Percentiles rank a stretch among this genome's conserved stretches.
phyloP scores from a whole-genome alignment of 2,329 filamentous ascomycete genomes.

The Xylariaceae sp. region DNA sequence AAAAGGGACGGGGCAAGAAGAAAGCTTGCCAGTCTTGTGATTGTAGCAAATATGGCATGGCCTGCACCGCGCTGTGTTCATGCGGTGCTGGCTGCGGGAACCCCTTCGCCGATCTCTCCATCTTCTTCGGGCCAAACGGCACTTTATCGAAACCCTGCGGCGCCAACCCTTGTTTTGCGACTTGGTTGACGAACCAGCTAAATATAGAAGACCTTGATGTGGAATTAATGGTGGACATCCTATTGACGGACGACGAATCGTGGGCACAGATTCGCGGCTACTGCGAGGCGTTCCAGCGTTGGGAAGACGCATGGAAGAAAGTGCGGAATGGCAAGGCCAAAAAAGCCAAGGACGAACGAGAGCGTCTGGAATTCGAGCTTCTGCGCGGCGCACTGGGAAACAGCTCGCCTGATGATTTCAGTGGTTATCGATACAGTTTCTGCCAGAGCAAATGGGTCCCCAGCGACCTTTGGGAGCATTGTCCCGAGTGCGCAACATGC shows the following conservation, averaged over 20 bases:
- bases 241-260: slow-evolving; percentile 31
- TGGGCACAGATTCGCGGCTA: slow-evolving; percentile 28
- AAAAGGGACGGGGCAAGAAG: slow-evolving; percentile 33
- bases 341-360: slow-evolving; percentile 29
- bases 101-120: slow-evolving; percentile 30
- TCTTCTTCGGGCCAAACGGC: slow-evolving; percentile 29
- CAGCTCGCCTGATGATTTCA: slow-evolving; percentile 28
- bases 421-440: slow-evolving; percentile 33
- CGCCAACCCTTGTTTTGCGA: slow-evolving; percentile 32
- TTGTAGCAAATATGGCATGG: slow-evolving; percentile 31
- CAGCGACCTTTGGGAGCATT: slow-evolving; percentile 28
- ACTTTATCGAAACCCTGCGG: slow-evolving; percentile 30
- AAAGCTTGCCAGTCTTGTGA: slow-evolving; percentile 31
- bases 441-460: slow-evolving; percentile 30
- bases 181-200: slow-evolving; percentile 32
- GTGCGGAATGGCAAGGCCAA: slow-evolving; percentile 27
- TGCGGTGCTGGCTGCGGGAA: slow-evolving; percentile 31
- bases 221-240: slow-evolving; percentile 33
- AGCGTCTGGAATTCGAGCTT: slow-evolving; percentile 32
- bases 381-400: slow-evolving; percentile 31
- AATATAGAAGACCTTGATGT: slow-evolving; percentile 32
- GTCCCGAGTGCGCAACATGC: slow-evolving; percentile 30
- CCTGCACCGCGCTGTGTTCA: slow-evolving; percentile 27
- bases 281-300: slow-evolving; percentile 26
- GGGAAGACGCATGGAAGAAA: slow-evolving; percentile 31